Base-by-base conservation (phyloP, 345 rosid species). In the Bruguiera parviflora region DNA sequence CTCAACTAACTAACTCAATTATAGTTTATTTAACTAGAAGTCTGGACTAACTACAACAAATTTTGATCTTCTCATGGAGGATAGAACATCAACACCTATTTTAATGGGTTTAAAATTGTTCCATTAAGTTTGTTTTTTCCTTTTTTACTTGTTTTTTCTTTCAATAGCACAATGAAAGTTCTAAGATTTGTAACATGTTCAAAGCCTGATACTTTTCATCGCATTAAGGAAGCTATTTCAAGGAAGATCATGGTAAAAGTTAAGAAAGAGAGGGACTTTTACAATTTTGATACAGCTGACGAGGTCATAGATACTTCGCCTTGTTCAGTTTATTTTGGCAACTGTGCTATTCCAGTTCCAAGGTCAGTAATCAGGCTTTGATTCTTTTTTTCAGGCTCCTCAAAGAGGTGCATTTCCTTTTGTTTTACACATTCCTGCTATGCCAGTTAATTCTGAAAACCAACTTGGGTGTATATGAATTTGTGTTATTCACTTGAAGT, bases 241-340 rank as follows among this genome's bases (percentile, higher is more conserved):
- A 57, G 16, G 58, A 20, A 60, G 47, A 46, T 47, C 47, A 53
- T 69, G 69, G 27, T 31, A 46, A 53, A 43, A 70, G 63, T 70
- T 22, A 56, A 70, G 74, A 39, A 49, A 49, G 70, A 69, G 22
- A 73, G 58, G 9, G 69, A 63, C 24, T 28, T 74, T 18, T 22
- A 13, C 61, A 19, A 22, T 46, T 25, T 25, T 25, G 46, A 64
- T 64, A 22, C 22, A 20, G 61, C 21, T 18, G 25, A 61, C 55
- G 53, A 63, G 18, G 60, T 60, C 28, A 64, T 64, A 7, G 69
- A 69, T 58, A 73, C 68, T 63, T 49, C 27, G 3, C 75, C 75
- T 60, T 65, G 35, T 28, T 70, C 79, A 18, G 68, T 66, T 55
- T 76, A 70, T 59, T 71, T 70, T 32, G 67, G 66, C 15, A 28